Percentiles rank a stretch among this genome's conserved stretches.
These are phyloP conservation scores for Francoa sonchifolia DNA, from an alignment of 441 rosid genomes.

Conservation along the genomic window DNA sequence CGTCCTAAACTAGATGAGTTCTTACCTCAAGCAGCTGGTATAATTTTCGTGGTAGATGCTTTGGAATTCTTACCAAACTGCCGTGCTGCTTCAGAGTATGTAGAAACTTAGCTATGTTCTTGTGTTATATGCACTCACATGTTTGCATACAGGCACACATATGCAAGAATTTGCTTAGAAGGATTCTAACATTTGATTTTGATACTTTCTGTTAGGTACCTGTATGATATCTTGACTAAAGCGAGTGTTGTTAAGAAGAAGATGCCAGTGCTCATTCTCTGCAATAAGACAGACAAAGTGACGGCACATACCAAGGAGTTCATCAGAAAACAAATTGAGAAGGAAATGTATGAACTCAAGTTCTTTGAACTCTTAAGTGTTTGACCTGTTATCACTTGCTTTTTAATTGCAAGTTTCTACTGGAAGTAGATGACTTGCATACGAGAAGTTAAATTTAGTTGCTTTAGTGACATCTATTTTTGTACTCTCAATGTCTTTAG, in stretches of 20 bases:
- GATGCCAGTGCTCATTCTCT: constrained; percentile 62
- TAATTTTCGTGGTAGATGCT: constrained; percentile 78
- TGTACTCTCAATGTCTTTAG: neutral
- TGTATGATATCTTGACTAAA: constrained; percentile 76
- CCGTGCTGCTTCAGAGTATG: constrained; percentile 65
- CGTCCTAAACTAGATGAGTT: constrained; percentile 62
- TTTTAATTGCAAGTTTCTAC: constrained; percentile 3
- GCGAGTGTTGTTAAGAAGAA: constrained; percentile 62
- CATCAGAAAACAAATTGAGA: constrained; percentile 82
- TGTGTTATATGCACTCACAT: neutral
- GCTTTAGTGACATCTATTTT: neutral
- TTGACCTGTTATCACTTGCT: constrained; percentile 2
- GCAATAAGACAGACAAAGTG: constrained; percentile 87
- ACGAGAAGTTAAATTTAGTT: neutral
- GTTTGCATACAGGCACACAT: neutral
- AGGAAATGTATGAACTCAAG: constrained; percentile 61
- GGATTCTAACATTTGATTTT: constrained; percentile 12
- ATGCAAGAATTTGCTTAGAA: neutral
- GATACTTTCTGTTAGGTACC: constrained; percentile 44
- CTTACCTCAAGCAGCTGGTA: constrained; percentile 74
- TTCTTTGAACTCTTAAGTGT: neutral
- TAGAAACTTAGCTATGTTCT: neutral
- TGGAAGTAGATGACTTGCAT: constrained; percentile 1
- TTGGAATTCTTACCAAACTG: constrained; percentile 69
- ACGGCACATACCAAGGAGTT: constrained; percentile 88